These are phyloP conservation scores for Monosporascus cannonballus DNA, from an alignment of 2,329 filamentous ascomycete genomes.

Conservation along the genomic window DNA sequence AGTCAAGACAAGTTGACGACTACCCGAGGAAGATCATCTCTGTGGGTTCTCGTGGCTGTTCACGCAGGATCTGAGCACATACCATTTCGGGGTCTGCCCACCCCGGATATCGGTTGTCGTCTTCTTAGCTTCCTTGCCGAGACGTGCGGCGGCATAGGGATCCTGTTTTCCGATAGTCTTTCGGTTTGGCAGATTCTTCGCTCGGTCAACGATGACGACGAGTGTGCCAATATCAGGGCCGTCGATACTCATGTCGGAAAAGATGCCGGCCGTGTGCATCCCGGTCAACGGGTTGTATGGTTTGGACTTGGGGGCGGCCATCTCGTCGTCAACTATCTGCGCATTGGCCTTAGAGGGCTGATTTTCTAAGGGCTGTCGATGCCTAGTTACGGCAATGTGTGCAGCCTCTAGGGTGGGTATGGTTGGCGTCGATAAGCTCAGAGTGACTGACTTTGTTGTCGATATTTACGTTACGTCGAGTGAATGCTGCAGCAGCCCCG, in stretches of 20 bases:
- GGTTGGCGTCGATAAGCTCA: neutral
- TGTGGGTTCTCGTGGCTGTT: neutral
- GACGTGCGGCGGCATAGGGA: conserved; percentile 86
- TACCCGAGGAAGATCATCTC: too few species aligned
- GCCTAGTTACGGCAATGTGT: neutral
- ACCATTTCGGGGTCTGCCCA: conserved; percentile 95
- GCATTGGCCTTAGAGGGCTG: conserved; percentile 1
- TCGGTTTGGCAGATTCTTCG: conserved; percentile 93
- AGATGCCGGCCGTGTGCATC: conserved; percentile 86
- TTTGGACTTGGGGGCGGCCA: conserved; percentile 47
- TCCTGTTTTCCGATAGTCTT: conserved; percentile 99
- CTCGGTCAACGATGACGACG: conserved; percentile 85
- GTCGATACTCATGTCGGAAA: conserved; percentile 87
- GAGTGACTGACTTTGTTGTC: neutral
- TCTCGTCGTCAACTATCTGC: conserved; percentile 22
- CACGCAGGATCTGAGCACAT: conserved; percentile 29
- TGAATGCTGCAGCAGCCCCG: neutral
- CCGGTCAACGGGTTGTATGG: conserved; percentile 47
- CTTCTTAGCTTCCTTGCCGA: conserved; percentile 97
- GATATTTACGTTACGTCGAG: conserved; percentile 1
- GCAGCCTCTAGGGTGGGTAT: neutral
- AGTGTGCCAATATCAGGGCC: conserved; percentile 90
- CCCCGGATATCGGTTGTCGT: conserved; percentile 90
- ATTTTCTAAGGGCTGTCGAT: too few species aligned
- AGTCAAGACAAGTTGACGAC: conserved; percentile 3